Conservation (phyloP, 2,329 filamentous ascomycete species). For the Fusarium mundagurra region DNA sequence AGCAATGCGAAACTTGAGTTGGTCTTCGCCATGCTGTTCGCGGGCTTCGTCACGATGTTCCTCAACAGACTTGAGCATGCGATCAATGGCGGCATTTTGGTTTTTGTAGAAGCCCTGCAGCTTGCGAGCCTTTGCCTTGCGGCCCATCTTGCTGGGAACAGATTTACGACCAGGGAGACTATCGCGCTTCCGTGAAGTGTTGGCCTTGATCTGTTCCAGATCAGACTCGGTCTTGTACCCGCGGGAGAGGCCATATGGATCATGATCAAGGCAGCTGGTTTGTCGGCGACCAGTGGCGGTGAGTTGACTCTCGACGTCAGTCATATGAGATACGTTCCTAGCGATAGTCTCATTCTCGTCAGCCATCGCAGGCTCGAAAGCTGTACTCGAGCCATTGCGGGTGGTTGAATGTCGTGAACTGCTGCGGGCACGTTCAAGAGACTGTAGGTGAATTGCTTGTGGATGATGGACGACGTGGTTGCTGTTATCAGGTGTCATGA, state of each 20-base stretch:
- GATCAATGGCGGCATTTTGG: conserved; percentile 94
- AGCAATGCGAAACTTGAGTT: conserved; percentile 76
- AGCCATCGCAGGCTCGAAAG: conserved; percentile 52
- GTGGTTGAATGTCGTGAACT: conserved; percentile 43
- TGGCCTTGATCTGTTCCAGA: conserved; percentile 80
- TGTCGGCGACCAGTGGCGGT: conserved; percentile 50
- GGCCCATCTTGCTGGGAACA: conserved; percentile 32
- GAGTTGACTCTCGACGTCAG: conserved; percentile 62
- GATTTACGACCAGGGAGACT: conserved; percentile 43
- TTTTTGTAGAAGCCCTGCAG: conserved; percentile 85
- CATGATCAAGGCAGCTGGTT: conserved; percentile 64
- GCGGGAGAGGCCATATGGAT: conserved; percentile 83
- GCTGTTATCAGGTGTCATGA: conserved; percentile 55
- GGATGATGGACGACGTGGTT: conserved; percentile 57
- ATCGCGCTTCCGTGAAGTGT: conserved; percentile 80
- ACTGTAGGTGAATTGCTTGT: conserved; percentile 55
- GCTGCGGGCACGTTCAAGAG: conserved; percentile 44
- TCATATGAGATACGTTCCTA: conserved; percentile 53
- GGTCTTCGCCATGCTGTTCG: conserved; percentile 82
- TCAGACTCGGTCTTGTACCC: conserved; percentile 82
- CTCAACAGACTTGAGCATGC: conserved; percentile 90
- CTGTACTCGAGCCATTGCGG: conserved; percentile 56
- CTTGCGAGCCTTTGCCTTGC: conserved; percentile 57
- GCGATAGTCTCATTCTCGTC: conserved; percentile 53
- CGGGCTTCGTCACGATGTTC: conserved; percentile 86